A percentile compares a stretch with the other conserved stretches of the same genome.
phyloP scores from a whole-genome alignment of 2,329 filamentous ascomycete species.

The Talaromyces sp. region DNA sequence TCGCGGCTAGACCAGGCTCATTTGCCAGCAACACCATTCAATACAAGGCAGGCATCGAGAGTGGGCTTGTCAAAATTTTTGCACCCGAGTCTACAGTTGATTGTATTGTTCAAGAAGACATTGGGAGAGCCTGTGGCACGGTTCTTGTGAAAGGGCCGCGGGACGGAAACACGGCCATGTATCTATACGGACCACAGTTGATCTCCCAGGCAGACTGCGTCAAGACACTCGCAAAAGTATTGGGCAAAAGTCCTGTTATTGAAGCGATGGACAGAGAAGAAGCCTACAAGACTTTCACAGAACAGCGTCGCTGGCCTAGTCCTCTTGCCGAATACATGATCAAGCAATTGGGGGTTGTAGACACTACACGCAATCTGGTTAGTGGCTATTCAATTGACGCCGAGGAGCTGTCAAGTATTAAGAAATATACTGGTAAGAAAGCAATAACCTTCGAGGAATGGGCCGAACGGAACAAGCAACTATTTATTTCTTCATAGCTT shows the following conservation, averaged over 20 bases:
- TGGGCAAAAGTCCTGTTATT: constrained; percentile 26
- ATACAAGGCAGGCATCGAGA: not conserved
- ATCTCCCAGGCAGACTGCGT: constrained; percentile 30
- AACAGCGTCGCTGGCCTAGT: not conserved
- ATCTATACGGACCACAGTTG: constrained; percentile 38
- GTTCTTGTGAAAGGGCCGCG: not conserved
- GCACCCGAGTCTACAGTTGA: not conserved
- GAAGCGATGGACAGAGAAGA: not conserved
- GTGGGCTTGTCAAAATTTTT: not conserved
- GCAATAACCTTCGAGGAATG: not conserved
- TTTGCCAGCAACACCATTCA: not conserved
- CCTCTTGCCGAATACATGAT: not conserved
- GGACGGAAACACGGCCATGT: constrained; percentile 28
- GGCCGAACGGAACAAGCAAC: not conserved
- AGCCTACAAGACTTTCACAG: not conserved
- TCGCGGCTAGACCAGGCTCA: not conserved
- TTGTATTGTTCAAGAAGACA: not conserved
- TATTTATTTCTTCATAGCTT: not conserved
- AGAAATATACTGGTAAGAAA: not conserved
- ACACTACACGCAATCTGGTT: not conserved
- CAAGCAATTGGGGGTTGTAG: not conserved
- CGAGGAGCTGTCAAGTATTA: not conserved
- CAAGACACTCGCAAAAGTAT: constrained; percentile 27
- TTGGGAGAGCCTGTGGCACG: not conserved
- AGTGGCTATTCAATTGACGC: not conserved